Conservation (phyloP, 2,329 filamentous ascomycete species). For the Trichoderma lentiforme region DNA sequence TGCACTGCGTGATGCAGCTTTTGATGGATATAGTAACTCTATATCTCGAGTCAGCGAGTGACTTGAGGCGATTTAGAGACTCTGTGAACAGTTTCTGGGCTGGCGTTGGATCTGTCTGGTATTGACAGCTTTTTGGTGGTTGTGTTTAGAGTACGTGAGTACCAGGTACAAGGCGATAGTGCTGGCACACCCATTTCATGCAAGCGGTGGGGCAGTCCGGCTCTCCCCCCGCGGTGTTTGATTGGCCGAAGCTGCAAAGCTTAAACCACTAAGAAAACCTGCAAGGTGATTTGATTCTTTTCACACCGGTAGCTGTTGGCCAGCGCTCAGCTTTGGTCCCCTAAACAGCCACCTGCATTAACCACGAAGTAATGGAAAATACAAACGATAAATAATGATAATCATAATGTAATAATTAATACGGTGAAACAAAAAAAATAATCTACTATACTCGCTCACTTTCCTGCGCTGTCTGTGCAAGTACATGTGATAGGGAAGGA, state of each 20-base stretch:
- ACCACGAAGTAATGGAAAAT: neutral
- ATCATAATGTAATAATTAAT: neutral
- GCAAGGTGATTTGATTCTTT: neutral
- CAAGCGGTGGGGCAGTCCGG: neutral
- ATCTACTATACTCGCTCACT: too few relatives aligned
- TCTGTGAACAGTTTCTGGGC: neutral
- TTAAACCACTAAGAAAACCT: neutral
- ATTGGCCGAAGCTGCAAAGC: neutral
- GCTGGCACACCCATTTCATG: neutral
- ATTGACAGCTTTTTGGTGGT: neutral
- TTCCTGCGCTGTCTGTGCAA: neutral
- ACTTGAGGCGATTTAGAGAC: neutral
- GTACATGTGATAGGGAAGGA: neutral
- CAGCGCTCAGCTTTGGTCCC: neutral
- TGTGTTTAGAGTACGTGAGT: neutral
- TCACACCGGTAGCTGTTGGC: neutral
- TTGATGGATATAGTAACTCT: neutral
- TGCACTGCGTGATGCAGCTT: neutral
- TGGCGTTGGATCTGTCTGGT: too few relatives aligned
- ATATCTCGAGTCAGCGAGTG: neutral
- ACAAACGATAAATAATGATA: neutral
- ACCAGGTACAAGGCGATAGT: neutral
- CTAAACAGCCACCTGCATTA: neutral
- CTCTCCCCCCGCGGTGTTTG: neutral
- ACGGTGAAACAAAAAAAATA: neutral